Conservation (phyloP, 2,329 filamentous ascomycete genomes). For the Scytalidium lignicola region DNA sequence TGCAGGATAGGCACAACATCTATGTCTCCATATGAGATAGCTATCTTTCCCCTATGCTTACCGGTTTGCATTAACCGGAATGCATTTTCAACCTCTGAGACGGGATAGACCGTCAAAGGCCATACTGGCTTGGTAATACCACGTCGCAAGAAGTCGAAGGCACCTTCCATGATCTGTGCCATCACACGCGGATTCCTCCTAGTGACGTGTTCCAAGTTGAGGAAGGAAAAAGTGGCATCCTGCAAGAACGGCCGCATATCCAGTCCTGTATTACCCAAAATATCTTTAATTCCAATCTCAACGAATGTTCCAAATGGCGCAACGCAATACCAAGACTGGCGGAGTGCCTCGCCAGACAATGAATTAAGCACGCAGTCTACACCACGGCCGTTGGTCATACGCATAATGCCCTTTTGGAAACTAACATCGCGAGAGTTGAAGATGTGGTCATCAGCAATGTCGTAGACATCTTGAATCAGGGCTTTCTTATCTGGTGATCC, state of each 20-base stretch:
- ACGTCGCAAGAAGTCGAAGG: too few relatives aligned
- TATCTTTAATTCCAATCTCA: constrained; percentile 32
- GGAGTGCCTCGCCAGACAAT: constrained; percentile 15
- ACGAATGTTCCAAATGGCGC: constrained; percentile 33
- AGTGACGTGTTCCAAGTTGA: too few relatives aligned
- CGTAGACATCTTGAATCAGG: constrained; percentile 12
- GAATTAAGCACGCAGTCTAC: constrained; percentile 28
- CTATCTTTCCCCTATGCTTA: not conserved
- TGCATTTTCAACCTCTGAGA: too few relatives aligned
- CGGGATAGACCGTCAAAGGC: too few relatives aligned
- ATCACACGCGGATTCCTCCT: too few relatives aligned
- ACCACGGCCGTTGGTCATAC: constrained; percentile 14
- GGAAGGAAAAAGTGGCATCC: constrained; percentile 19
- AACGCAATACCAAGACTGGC: constrained; percentile 29
- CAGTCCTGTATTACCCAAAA: constrained; percentile 21
- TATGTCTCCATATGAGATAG: too few relatives aligned
- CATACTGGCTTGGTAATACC: too few relatives aligned
- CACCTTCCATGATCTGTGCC: too few relatives aligned
- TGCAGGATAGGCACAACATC: too few relatives aligned
- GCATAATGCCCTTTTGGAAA: constrained; percentile 20
- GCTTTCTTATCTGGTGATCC: constrained; percentile 13
- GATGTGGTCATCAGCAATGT: constrained; percentile 14
- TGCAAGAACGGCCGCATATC: constrained; percentile 18
- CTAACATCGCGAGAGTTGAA: constrained; percentile 12
- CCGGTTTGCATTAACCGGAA: too few relatives aligned